Percentiles rank a stretch among this genome's conserved stretches.
Conservation (phyloP, 352 stramenopile species). For the Phytophthora citricola region DNA sequence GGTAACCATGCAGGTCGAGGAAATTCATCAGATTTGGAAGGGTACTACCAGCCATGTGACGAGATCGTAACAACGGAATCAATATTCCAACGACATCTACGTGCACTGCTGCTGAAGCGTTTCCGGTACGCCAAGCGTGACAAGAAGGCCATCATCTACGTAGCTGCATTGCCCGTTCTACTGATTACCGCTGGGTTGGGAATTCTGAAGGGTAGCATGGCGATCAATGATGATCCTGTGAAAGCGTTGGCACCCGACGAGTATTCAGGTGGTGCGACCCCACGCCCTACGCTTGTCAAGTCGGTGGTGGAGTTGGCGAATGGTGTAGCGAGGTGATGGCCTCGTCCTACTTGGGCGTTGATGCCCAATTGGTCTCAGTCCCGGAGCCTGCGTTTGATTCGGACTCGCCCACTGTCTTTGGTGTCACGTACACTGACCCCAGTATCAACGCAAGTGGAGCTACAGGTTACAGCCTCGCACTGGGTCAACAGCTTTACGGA, state of each 20-base stretch:
- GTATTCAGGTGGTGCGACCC: conserved; percentile 26
- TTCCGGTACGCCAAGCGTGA: conserved; percentile 58
- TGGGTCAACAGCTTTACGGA: conserved; percentile 52
- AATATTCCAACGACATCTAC: conserved; percentile 38
- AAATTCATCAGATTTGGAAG: not conserved
- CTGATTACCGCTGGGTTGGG: conserved; percentile 53
- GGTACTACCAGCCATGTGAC: conserved; percentile 16
- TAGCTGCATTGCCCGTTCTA: conserved; percentile 49
- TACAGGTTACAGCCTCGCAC: conserved; percentile 41
- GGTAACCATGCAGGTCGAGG: conserved; percentile 7
- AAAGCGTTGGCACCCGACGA: conserved; percentile 32
- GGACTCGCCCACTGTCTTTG: conserved; percentile 53
- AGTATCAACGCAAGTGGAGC: conserved; percentile 44
- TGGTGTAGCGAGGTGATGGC: conserved; percentile 48
- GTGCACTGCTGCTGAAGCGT: conserved; percentile 55
- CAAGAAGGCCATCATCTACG: conserved; percentile 53
- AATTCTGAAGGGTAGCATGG: conserved; percentile 36
- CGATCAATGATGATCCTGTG: conserved; percentile 40
- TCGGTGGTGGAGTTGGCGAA: conserved; percentile 14
- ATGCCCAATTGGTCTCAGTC: conserved; percentile 15
- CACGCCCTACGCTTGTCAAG: conserved; percentile 45
- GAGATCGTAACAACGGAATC: conserved; percentile 14
- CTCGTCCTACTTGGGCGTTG: conserved; percentile 29
- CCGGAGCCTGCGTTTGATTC: conserved; percentile 32
- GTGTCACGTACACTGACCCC: conserved; percentile 52